Conservation (phyloP, 495 filamentous ascomycete species). For the Parathielavia appendiculata region DNA sequence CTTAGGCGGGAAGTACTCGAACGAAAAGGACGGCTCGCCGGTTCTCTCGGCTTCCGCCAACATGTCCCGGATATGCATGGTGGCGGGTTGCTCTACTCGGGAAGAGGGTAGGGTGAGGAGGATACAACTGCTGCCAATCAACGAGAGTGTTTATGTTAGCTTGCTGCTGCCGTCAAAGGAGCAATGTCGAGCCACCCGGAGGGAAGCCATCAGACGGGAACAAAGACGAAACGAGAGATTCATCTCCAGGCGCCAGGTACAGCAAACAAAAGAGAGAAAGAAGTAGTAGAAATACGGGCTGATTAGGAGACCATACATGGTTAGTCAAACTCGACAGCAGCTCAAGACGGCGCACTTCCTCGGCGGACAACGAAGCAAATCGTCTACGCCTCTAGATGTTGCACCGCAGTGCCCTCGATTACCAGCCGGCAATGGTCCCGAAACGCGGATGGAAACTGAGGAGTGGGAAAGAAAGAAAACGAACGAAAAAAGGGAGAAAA, state of each 20-base stretch:
- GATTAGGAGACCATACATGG: constrained; percentile 1
- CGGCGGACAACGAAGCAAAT: neutral
- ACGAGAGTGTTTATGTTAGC: neutral
- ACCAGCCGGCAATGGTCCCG: constrained; percentile 1
- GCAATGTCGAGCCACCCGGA: neutral
- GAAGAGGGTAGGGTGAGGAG: neutral
- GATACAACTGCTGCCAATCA: neutral
- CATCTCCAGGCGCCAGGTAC: neutral
- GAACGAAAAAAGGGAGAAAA: constrained; percentile 2
- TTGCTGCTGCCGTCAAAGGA: neutral
- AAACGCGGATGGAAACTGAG: neutral
- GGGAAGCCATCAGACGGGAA: neutral
- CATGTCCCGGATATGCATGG: constrained; percentile 86
- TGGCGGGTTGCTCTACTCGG: constrained; percentile 22
- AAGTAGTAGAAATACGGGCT: neutral
- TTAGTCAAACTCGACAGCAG: constrained; percentile 9
- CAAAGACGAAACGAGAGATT: constrained; percentile 6
- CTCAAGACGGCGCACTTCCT: constrained; percentile 7
- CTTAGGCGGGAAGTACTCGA: constrained; percentile 99
- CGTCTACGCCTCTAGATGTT: constrained; percentile 4
- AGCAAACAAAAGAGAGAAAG: neutral
- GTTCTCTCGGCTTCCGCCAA: constrained; percentile 72
- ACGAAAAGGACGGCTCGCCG: constrained; percentile 83
- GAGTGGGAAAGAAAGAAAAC: constrained; percentile 6
- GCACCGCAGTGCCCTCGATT: constrained; percentile 11